Evolutionary conservation across 2,329 filamentous ascomycete species (phyloP), one percentile per base, ranked within the genome.

Genomic region (Furcasterigmium furcatum): DNA sequence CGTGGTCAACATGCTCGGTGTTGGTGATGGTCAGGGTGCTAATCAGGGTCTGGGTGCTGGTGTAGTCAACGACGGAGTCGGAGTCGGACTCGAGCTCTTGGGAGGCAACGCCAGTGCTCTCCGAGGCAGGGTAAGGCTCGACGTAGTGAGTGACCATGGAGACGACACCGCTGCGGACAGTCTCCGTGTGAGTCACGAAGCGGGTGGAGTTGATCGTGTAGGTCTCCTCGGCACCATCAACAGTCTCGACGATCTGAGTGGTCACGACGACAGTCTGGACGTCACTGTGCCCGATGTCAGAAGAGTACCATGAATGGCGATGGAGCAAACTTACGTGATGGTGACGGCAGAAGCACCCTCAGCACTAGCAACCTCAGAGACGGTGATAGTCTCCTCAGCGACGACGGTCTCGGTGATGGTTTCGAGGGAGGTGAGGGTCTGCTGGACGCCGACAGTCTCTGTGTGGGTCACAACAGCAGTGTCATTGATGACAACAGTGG

Each of bases 31-130:
- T 43, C 20, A 14, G 36, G 24, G 51, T 52, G 14, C n/a, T 35
- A 36, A 35, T 29, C 34, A 38, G 32, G 13, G 48, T 51, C 43
- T 49, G 36, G 22, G 51, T 52, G 14, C 19, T 35, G 41, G 40
- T 29, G 18, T 20, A 22, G 32, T 32, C 38, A 41, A 39, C 43
- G 12, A 40, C n/a, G 27, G 9, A 21, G 9, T 22, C 14, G 8
- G 20, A 12, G n/a, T 16, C 34, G n/a, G 34, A 36, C 16, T 9
- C 16, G 34, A 19, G n/a, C 34, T 41, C 29, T 29, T 46, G 19
- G 22, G 38, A 35, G 16, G n/a, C 38, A 18, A 45, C 32, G 27
- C 6, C 10, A 13, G 42, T 39, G 20, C 48, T 51, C 44, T 35
- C 32, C 16, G 29, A 42, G n/a, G 21, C 19, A 9, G 21, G 30